Percentiles rank a stretch among this genome's conserved stretches.
These are phyloP conservation scores for Candolleomyces eurysporus DNA, from an alignment of 768 basidiomycete genomes.

Conservation along the genomic window DNA sequence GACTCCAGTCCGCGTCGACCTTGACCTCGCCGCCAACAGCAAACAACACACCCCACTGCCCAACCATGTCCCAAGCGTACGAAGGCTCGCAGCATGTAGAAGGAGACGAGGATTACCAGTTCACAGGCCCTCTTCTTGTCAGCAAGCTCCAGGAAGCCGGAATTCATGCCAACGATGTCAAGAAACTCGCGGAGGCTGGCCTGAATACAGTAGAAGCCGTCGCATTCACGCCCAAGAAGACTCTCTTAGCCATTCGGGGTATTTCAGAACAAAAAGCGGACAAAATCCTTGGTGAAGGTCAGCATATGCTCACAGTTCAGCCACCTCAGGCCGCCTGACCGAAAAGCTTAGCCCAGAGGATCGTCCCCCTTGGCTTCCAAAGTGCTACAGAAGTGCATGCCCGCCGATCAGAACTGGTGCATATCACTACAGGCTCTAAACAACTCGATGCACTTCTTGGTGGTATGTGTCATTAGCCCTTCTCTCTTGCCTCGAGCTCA, in stretches of 20 bases:
- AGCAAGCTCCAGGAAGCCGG: conserved; percentile 86
- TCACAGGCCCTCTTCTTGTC: conserved; percentile 82
- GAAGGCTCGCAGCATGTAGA: conserved; percentile 45
- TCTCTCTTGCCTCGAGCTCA: conserved; percentile 9
- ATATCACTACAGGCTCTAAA: conserved; percentile 95
- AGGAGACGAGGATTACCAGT: conserved; percentile 50
- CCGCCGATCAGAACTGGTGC: conserved; percentile 89
- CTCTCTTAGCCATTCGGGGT: conserved; percentile 86
- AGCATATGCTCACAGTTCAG: conserved; percentile 18
- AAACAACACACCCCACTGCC: neutral
- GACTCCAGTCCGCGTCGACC: too few relatives aligned
- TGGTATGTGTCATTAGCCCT: conserved; percentile 44
- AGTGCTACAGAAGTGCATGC: conserved; percentile 98
- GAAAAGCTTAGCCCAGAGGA: conserved; percentile 72
- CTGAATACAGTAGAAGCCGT: conserved; percentile 93
- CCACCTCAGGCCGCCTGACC: neutral
- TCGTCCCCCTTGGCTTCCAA: conserved; percentile 95
- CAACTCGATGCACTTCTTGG: conserved; percentile 94
- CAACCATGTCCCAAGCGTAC: conserved; percentile 55
- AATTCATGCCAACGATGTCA: conserved; percentile 86
- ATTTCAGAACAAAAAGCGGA: conserved; percentile 98
- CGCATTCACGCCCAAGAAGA: conserved; percentile 96
- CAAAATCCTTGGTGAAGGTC: conserved; percentile 91
- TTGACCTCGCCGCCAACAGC: neutral
- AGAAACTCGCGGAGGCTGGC: conserved; percentile 92